Evolutionary conservation across 805 yeast species (phyloP), one percentile per base, ranked within the genome.

Genomic region (Ogataea chonburiensis): DNA sequence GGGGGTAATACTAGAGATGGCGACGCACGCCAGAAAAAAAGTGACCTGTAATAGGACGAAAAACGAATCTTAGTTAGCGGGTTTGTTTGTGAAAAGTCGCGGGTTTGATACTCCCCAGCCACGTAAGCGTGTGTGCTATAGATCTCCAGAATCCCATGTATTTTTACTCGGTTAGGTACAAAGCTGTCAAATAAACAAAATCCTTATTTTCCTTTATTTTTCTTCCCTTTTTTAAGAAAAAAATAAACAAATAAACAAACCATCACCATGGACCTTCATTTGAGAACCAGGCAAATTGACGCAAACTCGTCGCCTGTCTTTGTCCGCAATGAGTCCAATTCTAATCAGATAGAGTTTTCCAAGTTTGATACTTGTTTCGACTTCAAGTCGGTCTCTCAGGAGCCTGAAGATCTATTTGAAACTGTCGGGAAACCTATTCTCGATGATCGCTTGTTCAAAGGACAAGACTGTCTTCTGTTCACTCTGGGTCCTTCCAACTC

Each of bases 401-500:
- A 70, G 28, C 24, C 43, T 5, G 37, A 47, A 16, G 63, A 67
- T 11, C 47, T 71, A 3, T 73, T 65, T 53, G 53, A 57, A 8
- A 43, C 44, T 2, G 56, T 61, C 9, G 60, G 65, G 7, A 38
- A 44, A 20, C 63, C 66, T 4, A 48, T 66, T 30, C 58, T 70
- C 17, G 57, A 61, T 21, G 41, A 50, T 3, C 37, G 50, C 10
- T 38, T 58, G 4, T 37, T 58, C 3, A 63, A 61, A 17, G 48
- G 48, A 7, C 56, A 59, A 13, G 78, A 74, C 45, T 62, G 68
- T 14, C 54, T 68, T 7, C 46, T 73, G 19, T 69, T 75, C 45
- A 64, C 77, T 0, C 47, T 75, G 46, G 81, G 81, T 1, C 74
- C 80, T 21, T 68, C 79, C 0, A 73, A 71, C 22, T 64, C 75